phyloP scores from a whole-genome alignment of 345 rosid species.

The Murraya koenigii region DNA sequence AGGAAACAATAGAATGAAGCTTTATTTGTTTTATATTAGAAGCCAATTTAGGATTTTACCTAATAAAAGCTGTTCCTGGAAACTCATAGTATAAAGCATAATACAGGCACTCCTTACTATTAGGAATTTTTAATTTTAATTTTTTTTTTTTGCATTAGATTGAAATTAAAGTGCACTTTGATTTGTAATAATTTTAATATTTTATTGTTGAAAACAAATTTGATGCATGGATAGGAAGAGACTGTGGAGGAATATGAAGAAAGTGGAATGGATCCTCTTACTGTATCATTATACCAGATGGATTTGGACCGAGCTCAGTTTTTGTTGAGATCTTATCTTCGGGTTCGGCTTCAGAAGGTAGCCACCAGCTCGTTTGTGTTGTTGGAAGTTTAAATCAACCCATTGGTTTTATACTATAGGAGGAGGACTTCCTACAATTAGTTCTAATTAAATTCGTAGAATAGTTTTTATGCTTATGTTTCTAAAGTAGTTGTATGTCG shows the following conservation, averaged over 20 bases:
- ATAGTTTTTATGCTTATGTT: neutral
- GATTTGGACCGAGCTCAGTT: conserved; percentile 81
- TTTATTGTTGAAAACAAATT: neutral
- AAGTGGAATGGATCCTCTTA: conserved; percentile 53
- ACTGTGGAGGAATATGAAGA: conserved; percentile 44
- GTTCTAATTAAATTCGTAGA: neutral
- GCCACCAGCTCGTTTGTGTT: neutral
- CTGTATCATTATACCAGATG: conserved; percentile 82
- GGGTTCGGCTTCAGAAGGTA: conserved; percentile 85
- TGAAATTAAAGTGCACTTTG: neutral
- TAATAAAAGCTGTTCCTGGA: neutral
- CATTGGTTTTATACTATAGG: neutral
- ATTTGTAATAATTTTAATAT: neutral
- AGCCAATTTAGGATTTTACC: neutral
- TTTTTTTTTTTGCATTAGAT: too few relatives aligned
- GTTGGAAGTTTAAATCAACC: neutral
- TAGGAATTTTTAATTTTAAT: too few relatives aligned
- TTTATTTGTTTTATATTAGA: neutral
- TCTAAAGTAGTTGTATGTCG: neutral
- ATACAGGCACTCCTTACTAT: neutral
- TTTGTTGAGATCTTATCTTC: conserved; percentile 82
- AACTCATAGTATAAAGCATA: neutral
- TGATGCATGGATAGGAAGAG: conserved; percentile 42
- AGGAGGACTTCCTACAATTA: neutral
- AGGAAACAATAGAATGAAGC: neutral